Evolutionary conservation across 768 basidiomycete genomes (phyloP).

Genomic region (Brasilioporus rufonigricans): DNA sequence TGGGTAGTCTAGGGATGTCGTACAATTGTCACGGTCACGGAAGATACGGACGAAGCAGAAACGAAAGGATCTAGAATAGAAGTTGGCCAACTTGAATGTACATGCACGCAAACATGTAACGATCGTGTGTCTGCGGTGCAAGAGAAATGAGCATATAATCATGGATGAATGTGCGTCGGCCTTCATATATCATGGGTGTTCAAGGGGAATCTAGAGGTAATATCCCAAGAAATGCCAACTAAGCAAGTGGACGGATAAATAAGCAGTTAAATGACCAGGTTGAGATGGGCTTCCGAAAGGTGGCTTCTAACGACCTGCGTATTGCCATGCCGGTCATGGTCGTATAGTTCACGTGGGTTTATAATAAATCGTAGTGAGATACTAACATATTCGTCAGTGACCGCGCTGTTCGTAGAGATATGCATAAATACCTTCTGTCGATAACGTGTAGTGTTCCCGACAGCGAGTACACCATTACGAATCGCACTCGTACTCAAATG

Average conservation of each 20-base stretch:
- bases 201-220: slow-evolving; percentile 23
- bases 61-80: slow-evolving; percentile 8
- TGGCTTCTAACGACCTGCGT: slow-evolving; percentile 27
- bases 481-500: slow-evolving; percentile 96
- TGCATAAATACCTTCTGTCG: slow-evolving; percentile 68
- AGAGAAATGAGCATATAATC: slow-evolving; percentile 16
- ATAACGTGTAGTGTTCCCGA: slow-evolving; percentile 90
- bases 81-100: slow-evolving; percentile 1
- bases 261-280: slow-evolving; percentile 16
- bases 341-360: slow-evolving; percentile 52
- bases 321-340: slow-evolving; percentile 12
- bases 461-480: slow-evolving; percentile 87
- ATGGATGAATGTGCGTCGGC: slow-evolving; percentile 14
- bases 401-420: slow-evolving; percentile 1
- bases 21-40: slow-evolving; percentile 15
- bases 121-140: slow-evolving; percentile 2
- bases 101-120: slow-evolving; percentile 9
- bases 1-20: slow-evolving; percentile 20
- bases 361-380: slow-evolving; percentile 83
- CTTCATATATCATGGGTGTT: slow-evolving; percentile 22
- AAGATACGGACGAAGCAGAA: slow-evolving; percentile 18
- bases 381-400: slow-evolving; percentile 43
- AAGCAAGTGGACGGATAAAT: slow-evolving; percentile 27
- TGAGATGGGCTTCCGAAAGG: slow-evolving; percentile 8
- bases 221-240: slow-evolving; percentile 29